Evolutionary conservation across 1,139 yeast genomes (phyloP), one percentile per base, ranked within the genome.

Genomic region (Kazachstania sp.): DNA sequence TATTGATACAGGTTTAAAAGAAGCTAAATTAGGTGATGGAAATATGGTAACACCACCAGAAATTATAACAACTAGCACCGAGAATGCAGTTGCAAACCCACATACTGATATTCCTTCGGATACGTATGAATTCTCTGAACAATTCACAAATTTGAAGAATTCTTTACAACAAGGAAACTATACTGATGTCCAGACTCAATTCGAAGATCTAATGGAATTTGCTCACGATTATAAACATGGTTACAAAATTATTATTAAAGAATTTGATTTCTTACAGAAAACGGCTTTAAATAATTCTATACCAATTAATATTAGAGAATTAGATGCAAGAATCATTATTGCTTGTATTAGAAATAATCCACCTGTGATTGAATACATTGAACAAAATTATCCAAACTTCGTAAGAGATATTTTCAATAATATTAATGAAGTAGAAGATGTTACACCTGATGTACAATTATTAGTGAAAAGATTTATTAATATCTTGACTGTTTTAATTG

Each of bases 331-430:
- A 53, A 69, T 80, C 40, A 68, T 82, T 54, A 77, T 79, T 0
- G 70, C 82, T 7, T 65, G 82, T 3, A 69, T 86, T 45, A 73
- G 95, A 57, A 87, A 87, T 61, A 87, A 87, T 59, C 81, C 81
- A 0, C 77, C 75, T 2, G 90, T 95, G 0, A 66, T 79, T 13
- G 62, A 67, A 9, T 54, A 46, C 40, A 51, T 61, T 31, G 50
- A 50, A 32, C 49, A 34, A 3, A 45, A 46, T 20, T 50, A 54
- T 35, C 57, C 63, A 11, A 44, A 36, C 6, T 58, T 52, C 37
- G 50, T 52, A 26, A 39, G 48, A 18, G 48, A 50, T 23, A 35
- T 61, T 3, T 54, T 56, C 26, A 42, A 45, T 8, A 45, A 49
- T 40, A 43, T 57, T 9, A 42, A 31, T 20, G 29, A 13, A 29